Base-by-base conservation (phyloP, 352 stramenopile species). In the Phytophthora tubulina region DNA sequence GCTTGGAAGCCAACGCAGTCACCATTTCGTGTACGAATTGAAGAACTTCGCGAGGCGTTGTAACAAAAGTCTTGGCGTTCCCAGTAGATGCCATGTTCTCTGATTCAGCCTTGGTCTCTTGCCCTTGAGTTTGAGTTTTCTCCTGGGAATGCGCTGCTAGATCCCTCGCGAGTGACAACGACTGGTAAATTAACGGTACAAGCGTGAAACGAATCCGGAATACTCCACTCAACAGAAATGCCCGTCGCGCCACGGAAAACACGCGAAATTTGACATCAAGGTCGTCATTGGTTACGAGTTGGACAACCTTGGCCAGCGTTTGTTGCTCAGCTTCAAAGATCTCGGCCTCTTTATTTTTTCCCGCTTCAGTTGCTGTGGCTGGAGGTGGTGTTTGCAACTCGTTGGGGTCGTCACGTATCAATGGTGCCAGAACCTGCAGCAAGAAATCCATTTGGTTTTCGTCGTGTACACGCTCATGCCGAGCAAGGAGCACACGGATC, bases 21-120 rank as follows among this genome's bases (percentile, higher is more conserved):
- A 99, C 94, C 54, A 98, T 98, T 79, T 99, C 96, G 82, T 99
- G 97, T 4, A 99, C 85, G 70, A 99, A 99, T 45, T 99, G 94
- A 39, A 99, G 96, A 10, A 99, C 91, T 81, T 99, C 98, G 15
- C 96, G 87, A 36, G 92, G 92, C 3, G 87, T 94, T 17, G 85
- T 86, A 39, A 56, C 58, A 35, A 75, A 57, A 30, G 17, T 58
- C 50, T 72, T 36, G 36, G 41, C 6, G n/a, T 41, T 52, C 2
- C 33, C 49, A 3, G 27, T 17, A 21, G 63, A 51, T 31, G 0
- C 46, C 33, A 27, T 6, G 6, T 2, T 41, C 33, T 58, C 36
- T 39, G 54, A 60, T 41, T 62, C 67, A 8, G 66, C 31, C 13
- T 63, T 59, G 4, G 41, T 72, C 36, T 65, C 67, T 46, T 65